Percentiles rank a stretch among this genome's conserved stretches.
Conservation (phyloP, 257 asterid genomes). For the Capsicum chinense region DNA sequence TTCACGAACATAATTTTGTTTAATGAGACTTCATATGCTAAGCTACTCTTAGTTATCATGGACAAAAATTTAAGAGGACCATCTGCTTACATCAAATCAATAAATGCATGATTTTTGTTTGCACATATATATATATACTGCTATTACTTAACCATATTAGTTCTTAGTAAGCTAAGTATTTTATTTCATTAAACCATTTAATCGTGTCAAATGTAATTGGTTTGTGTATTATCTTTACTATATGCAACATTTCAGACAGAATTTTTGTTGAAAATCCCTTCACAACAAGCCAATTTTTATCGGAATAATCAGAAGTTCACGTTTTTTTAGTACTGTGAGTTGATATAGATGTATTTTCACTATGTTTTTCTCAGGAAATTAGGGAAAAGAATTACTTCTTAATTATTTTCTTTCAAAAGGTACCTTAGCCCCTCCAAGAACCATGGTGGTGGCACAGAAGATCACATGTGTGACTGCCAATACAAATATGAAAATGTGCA, state of each 20-base stretch:
- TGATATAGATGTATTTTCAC: neutral
- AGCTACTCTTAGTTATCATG: neutral
- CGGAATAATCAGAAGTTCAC: neutral
- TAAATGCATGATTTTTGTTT: too few species aligned
- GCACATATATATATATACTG: too few species aligned
- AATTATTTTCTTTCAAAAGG: neutral
- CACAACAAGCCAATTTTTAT: neutral
- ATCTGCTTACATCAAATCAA: too few species aligned
- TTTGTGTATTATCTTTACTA: neutral
- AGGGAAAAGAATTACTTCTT: neutral
- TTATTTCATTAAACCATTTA: neutral
- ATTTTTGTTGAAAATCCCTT: neutral
- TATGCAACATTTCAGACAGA: neutral
- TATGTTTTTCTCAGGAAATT: neutral
- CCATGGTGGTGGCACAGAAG: constrained; percentile 74
- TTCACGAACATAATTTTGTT: neutral
- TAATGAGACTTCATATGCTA: neutral
- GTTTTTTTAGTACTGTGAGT: neutral
- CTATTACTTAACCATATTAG: too few species aligned
- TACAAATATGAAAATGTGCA: constrained; percentile 87
- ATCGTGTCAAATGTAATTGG: neutral
- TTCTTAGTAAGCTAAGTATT: neutral
- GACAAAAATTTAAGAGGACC: too few species aligned
- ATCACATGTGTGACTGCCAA: constrained; percentile 78
- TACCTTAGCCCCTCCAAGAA: constrained; percentile 77